These are phyloP conservation scores for Triticum aestivum DNA, from an alignment of 176 grass and related monocot genomes.

Conservation along the genomic window IWGSC_CS_RefSeq_v2.1 NC_057805.1:409540925-409541424, in stretches of 20 bases:
- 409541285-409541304: constrained; percentile 34
- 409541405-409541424: constrained; percentile 56
- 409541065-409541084: neutral
- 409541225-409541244: constrained; percentile 35
- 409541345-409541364: constrained; percentile 96
- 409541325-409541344: constrained; percentile 94
- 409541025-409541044: too few species aligned
- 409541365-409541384: constrained; percentile 66
- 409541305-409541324: constrained; percentile 56
- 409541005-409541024: too few species aligned
- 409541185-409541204: neutral
- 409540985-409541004: too few species aligned
- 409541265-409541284: constrained; percentile 28
- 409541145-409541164: neutral
- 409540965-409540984: too few species aligned
- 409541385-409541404: constrained; percentile 71
- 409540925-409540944: too few species aligned
- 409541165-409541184: neutral
- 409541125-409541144: neutral
- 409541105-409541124: neutral
- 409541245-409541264: constrained; percentile 26
- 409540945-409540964: too few species aligned
- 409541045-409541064: too few species aligned
- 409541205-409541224: constrained; percentile 39
- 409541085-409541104: neutral